Conservation (phyloP, 2,329 filamentous ascomycete genomes). For the Clarireedia paspali region DNA sequence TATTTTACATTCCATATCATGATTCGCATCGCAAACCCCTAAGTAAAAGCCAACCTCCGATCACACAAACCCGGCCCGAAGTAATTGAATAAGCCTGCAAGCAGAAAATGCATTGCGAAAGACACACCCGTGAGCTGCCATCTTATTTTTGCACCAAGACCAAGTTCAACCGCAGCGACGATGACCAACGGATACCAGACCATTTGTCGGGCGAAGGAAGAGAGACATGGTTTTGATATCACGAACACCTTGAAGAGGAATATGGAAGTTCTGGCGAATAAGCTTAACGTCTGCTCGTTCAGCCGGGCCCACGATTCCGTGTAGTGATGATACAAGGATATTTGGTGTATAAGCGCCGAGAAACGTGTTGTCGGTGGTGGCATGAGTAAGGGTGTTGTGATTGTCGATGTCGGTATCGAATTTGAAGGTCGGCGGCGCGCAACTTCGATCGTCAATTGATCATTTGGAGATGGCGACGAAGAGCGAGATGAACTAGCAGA, state of each 20-base stretch:
- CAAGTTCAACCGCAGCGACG: constrained; percentile 60
- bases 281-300: constrained; percentile 27
- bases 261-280: constrained; percentile 44
- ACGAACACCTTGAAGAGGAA: constrained; percentile 64
- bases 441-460: constrained; percentile 17
- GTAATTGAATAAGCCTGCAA: constrained; percentile 35
- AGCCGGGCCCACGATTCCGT: constrained; percentile 26
- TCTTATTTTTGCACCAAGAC: constrained; percentile 32
- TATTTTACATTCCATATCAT: not conserved
- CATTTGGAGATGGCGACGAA: constrained; percentile 14
- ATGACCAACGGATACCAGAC: constrained; percentile 60
- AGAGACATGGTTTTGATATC: constrained; percentile 62
- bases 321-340: constrained; percentile 31
- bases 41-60: constrained; percentile 2
- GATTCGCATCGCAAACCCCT: not conserved
- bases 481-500: constrained; percentile 14
- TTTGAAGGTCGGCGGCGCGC: constrained; percentile 5
- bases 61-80: constrained; percentile 19
- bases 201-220: constrained; percentile 56
- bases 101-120: constrained; percentile 38
- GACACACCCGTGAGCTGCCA: constrained; percentile 34
- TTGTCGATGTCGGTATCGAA: constrained; percentile 6
- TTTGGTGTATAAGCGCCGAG: constrained; percentile 23
- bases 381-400: constrained; percentile 33
- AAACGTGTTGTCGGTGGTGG: constrained; percentile 31